Evolutionary conservation across 495 filamentous ascomycete genomes (phyloP).

Genomic region (Penicillium taxi): DNA sequence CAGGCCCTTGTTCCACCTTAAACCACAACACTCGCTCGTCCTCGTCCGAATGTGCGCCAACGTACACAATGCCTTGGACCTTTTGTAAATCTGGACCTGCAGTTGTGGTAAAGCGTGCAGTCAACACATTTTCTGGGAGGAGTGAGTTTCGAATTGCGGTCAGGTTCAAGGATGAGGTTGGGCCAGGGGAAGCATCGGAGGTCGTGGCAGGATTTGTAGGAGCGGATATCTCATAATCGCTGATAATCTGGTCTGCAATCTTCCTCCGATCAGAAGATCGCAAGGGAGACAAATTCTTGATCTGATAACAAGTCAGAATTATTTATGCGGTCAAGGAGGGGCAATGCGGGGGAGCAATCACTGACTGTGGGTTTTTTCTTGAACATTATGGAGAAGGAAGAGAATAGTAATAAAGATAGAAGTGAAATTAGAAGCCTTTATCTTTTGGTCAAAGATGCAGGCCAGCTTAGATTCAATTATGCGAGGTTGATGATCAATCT

Average conservation of each 20-base stretch:
- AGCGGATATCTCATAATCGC: conserved; percentile 47
- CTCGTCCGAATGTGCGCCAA: conserved; percentile 48
- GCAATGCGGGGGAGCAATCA: conserved; percentile 23
- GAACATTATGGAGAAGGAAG: conserved; percentile 47
- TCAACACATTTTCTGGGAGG: conserved; percentile 56
- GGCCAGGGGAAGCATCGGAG: conserved; percentile 24
- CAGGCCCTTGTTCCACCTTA: conserved; percentile 52
- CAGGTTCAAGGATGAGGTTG: conserved; percentile 38
- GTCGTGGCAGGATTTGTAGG: conserved; percentile 31
- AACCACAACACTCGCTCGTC: conserved; percentile 65
- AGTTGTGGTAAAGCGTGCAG: conserved; percentile 63
- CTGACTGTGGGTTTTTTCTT: conserved; percentile 69
- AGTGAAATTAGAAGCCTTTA: conserved; percentile 1
- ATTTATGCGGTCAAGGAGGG: conserved; percentile 5
- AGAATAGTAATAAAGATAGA: too few relatives aligned
- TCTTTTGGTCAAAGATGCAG: neutral
- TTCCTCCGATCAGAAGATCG: conserved; percentile 65
- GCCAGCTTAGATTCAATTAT: neutral
- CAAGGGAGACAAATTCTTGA: conserved; percentile 61
- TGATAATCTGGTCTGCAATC: conserved; percentile 63
- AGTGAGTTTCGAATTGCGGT: conserved; percentile 52
- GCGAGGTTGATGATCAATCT: neutral
- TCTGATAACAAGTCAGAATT: conserved; percentile 29
- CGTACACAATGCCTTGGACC: conserved; percentile 59
- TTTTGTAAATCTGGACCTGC: conserved; percentile 56